These are phyloP conservation scores for Leptographium flavum DNA, from an alignment of 2,329 filamentous ascomycete species.

Conservation along the genomic window DNA sequence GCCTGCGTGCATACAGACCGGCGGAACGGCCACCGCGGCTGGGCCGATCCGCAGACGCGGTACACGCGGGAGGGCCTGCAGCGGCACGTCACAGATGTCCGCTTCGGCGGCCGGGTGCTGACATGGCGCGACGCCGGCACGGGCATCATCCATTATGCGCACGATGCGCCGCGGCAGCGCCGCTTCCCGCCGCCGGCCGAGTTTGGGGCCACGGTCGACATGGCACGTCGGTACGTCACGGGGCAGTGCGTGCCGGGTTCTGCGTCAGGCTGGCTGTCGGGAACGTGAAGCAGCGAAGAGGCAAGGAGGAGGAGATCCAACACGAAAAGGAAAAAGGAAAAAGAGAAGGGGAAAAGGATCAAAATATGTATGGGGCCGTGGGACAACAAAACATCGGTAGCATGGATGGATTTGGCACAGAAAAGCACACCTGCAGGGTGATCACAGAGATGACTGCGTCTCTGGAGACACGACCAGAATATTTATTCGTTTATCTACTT, in stretches of 20 bases:
- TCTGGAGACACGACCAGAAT: too few species aligned
- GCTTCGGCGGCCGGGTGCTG: constrained; percentile 9
- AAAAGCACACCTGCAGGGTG: too few species aligned
- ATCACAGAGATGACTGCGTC: too few species aligned
- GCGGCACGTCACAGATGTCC: constrained; percentile 7
- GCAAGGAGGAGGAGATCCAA: too few species aligned
- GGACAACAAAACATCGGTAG: too few species aligned
- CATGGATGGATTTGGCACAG: too few species aligned
- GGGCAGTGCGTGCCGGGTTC: not conserved
- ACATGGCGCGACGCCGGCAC: constrained; percentile 1
- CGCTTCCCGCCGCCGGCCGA: constrained; percentile 8
- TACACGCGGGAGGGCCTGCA: constrained; percentile 8
- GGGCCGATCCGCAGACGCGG: constrained; percentile 9
- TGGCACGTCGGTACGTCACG: constrained; percentile 7
- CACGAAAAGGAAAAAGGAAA: too few species aligned
- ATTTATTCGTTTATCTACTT: too few species aligned
- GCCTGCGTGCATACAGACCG: constrained; percentile 9
- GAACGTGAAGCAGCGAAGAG: not conserved
- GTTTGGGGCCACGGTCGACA: constrained; percentile 8
- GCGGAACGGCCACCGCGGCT: constrained; percentile 5
- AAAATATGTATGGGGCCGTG: too few species aligned
- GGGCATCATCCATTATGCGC: constrained; percentile 4
- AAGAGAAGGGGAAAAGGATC: too few species aligned
- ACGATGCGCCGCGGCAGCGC: constrained; percentile 7
- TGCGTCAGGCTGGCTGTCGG: not conserved